These are phyloP conservation scores for Biancaea sappan DNA, from an alignment of 306 rosid species.

Conservation along the genomic window DNA sequence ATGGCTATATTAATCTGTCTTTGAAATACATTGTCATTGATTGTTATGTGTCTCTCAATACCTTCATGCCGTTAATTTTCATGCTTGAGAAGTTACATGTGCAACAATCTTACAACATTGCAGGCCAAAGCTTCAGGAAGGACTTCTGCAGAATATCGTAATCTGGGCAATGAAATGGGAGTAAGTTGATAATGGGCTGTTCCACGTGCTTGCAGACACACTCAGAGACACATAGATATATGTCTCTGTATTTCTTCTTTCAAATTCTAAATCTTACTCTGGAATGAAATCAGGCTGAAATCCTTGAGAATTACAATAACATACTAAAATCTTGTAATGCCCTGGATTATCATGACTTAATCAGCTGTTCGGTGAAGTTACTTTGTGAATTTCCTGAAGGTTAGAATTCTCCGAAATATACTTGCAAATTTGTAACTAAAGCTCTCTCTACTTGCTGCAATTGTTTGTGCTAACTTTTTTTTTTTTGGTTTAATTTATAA, in stretches of 20 bases:
- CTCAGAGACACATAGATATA: neutral
- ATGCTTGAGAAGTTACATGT: neutral
- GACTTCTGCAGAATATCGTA: slow-evolving; percentile 57
- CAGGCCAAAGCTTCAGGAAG: slow-evolving; percentile 95
- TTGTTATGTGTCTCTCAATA: slow-evolving; percentile 19
- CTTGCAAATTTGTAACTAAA: slow-evolving; percentile 4
- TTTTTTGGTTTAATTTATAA: slow-evolving; percentile 29
- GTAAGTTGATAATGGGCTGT: slow-evolving; percentile 59
- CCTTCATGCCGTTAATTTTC: slow-evolving; percentile 7
- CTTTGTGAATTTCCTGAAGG: slow-evolving; percentile 88
- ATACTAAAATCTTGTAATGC: slow-evolving; percentile 88
- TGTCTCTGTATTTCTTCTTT: slow-evolving; percentile 20
- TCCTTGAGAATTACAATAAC: slow-evolving; percentile 74
- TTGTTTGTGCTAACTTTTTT: slow-evolving; percentile 42
- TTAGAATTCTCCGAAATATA: slow-evolving; percentile 38
- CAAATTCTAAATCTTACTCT: slow-evolving; percentile 37
- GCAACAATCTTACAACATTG: slow-evolving; percentile 35
- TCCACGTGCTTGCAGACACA: slow-evolving; percentile 21
- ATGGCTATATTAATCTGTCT: slow-evolving; percentile 1
- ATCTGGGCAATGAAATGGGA: slow-evolving; percentile 78
- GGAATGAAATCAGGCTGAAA: slow-evolving; percentile 64
- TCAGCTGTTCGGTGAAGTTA: slow-evolving; percentile 86
- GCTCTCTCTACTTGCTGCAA: slow-evolving; percentile 28
- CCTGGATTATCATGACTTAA: slow-evolving; percentile 93
- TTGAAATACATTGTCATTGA: slow-evolving; percentile 8